Percentiles rank a stretch among this genome's conserved stretches.
These are phyloP conservation scores for Panus rudis DNA, from an alignment of 768 basidiomycete species.

Conservation along the genomic window DNA sequence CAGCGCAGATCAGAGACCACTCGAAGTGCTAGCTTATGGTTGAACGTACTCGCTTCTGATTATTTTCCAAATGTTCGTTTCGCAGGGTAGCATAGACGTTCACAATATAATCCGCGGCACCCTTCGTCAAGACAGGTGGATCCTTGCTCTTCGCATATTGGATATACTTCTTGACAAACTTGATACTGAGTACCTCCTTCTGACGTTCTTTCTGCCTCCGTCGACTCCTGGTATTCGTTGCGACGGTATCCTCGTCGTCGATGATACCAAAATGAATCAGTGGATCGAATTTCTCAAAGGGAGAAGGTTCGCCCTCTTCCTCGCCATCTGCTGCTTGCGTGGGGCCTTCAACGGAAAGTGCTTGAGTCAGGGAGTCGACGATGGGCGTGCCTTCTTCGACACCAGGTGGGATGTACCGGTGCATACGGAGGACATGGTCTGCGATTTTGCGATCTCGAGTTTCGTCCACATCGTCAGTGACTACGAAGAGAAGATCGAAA, in stretches of 20 bases:
- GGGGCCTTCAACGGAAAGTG: slow-evolving; percentile 82
- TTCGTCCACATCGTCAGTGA: slow-evolving; percentile 98
- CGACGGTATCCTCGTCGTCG: slow-evolving; percentile 32
- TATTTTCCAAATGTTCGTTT: slow-evolving; percentile 87
- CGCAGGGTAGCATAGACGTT: slow-evolving; percentile 86
- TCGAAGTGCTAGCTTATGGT: too few species aligned
- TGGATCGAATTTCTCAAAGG: slow-evolving; percentile 96
- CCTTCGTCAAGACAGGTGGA: slow-evolving; percentile 81
- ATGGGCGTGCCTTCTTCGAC: slow-evolving; percentile 94
- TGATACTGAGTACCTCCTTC: slow-evolving; percentile 83
- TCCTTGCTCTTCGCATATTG: slow-evolving; percentile 92
- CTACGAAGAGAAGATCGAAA: slow-evolving; percentile 97
- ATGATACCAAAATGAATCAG: slow-evolving; percentile 80
- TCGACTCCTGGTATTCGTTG: not conserved
- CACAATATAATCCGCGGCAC: slow-evolving; percentile 91
- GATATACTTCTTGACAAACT: slow-evolving; percentile 97
- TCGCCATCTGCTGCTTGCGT: slow-evolving; percentile 32
- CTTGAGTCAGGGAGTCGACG: slow-evolving; percentile 81
- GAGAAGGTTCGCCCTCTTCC: slow-evolving; percentile 63
- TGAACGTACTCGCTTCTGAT: slow-evolving; percentile 70
- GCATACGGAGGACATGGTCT: slow-evolving; percentile 96
- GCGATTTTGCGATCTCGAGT: slow-evolving; percentile 89
- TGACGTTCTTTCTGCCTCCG: slow-evolving; percentile 44
- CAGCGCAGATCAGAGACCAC: not conserved
- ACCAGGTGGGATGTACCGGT: slow-evolving; percentile 93